Percentiles rank a stretch among this genome's conserved stretches.
These are phyloP conservation scores for Limonomyces culmigenus DNA, from an alignment of 1,284 basidiomycete genomes.

Conservation along the genomic window DNA sequence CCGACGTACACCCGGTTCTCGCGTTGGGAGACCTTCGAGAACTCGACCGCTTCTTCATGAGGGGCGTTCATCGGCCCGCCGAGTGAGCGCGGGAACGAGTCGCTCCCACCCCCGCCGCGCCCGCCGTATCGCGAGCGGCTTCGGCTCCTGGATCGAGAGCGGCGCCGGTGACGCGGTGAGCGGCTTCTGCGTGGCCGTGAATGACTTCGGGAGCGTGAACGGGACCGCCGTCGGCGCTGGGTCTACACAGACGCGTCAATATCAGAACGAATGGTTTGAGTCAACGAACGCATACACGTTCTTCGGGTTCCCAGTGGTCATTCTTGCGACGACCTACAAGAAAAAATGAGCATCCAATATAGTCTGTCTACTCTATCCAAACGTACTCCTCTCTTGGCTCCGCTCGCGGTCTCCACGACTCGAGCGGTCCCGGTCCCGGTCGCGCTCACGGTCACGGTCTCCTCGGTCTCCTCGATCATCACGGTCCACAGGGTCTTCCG, in stretches of 20 bases:
- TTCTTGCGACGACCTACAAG: conserved; percentile 6
- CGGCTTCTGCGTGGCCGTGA: conserved; percentile 45
- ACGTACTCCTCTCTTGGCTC: neutral
- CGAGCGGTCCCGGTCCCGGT: conserved; percentile 20
- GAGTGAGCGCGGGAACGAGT: conserved; percentile 60
- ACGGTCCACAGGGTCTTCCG: too few species aligned
- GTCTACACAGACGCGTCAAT: conserved; percentile 8
- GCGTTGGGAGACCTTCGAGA: conserved; percentile 86
- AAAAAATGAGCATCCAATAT: neutral
- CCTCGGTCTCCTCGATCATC: conserved; percentile 19
- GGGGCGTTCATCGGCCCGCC: conserved; percentile 87
- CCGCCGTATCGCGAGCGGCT: conserved; percentile 33
- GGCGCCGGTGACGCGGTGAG: conserved; percentile 45
- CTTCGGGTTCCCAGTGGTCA: conserved; percentile 71
- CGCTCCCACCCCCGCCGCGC: conserved; percentile 22
- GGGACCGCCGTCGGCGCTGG: conserved; percentile 39
- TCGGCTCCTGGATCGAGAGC: conserved; percentile 43
- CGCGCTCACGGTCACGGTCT: conserved; percentile 26
- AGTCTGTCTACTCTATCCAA: neutral
- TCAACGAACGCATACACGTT: conserved; percentile 41
- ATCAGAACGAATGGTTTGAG: conserved; percentile 16
- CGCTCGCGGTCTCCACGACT: conserved; percentile 18
- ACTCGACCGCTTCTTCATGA: conserved; percentile 77
- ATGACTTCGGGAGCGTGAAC: conserved; percentile 40
- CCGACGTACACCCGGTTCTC: conserved; percentile 98